Evolutionary conservation across 345 rosid species (phyloP), one percentile per base, ranked within the genome.

Genomic region (Ricinus communis): DNA sequence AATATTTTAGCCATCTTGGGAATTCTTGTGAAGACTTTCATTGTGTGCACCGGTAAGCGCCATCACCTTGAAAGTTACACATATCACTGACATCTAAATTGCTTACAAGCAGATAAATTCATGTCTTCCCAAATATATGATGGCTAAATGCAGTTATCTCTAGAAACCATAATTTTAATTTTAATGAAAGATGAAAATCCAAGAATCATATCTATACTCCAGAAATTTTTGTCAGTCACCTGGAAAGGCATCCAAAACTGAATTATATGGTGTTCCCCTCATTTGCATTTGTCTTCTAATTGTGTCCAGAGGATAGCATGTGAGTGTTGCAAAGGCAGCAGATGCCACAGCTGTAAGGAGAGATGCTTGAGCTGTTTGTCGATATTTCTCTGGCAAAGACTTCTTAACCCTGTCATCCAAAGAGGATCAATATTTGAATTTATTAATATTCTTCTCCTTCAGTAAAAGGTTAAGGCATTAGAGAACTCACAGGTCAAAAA

Each of bases 241-340:
- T 36, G 87, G 75, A 86, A 92, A 73, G 59, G 97, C 99, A 73
- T 93, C 97, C 38, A 91, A 73, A 82, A 95, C 88, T 6, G 97
- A 79, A 74, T 84, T 90, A 84, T 95, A 95, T 11, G 97, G 98
- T 53, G 90, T 83, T 46, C 93, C 91, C 85, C 70, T 90, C 93
- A 95, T 85, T 83, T 95, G 99, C 99, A 95, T 95, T 80, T 95
- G 99, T 69, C 99, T 82, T 83, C 99, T 87, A 71, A 95, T 81
- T 7, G 99, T 93, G 85, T 95, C 99, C 66, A 93, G 83, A 46
- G 99, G 98, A 84, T 93, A 95, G 76, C 99, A 95, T 33, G 97
- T 89, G 56, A 93, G 79, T 43, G 98, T 93, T 72, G 99, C 98
- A 74, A 88, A 77, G 68, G 87, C 78, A 58, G 99, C 93, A 1